Conservation (phyloP, 225 moss, liverwort and hornwort species). For the Sphagnum tenellum region DNA sequence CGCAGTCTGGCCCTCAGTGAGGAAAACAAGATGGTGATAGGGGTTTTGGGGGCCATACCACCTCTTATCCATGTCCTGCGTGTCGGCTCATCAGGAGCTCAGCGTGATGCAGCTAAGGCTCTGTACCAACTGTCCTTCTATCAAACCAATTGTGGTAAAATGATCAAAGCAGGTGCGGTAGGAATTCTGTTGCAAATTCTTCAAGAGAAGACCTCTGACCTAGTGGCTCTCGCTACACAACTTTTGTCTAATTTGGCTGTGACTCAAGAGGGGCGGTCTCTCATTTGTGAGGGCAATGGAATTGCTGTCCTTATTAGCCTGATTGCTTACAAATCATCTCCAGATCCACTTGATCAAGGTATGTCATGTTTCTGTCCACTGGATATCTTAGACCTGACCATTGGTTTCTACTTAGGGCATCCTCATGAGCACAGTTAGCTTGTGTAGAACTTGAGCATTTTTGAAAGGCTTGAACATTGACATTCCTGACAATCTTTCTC, state of each 20-base stretch:
- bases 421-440: no score
- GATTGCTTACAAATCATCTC: conserved; percentile 23
- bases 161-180: conserved; percentile 74
- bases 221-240: conserved; percentile 62
- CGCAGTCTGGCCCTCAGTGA: conserved; percentile 85
- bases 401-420: no score
- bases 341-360: conserved; percentile 16
- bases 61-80: conserved; percentile 70
- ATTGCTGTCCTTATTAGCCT: conserved; percentile 61
- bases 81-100: conserved; percentile 38
- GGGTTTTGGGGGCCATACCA: conserved; percentile 89
- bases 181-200: conserved; percentile 61
- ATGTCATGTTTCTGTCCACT: not conserved
- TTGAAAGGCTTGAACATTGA: no score
- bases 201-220: conserved; percentile 47
- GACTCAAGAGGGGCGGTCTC: conserved; percentile 66
- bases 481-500: no score
- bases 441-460: no score
- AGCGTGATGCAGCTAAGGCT: conserved; percentile 89
- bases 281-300: conserved; percentile 60
- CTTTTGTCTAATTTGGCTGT: conserved; percentile 72
- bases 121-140: conserved; percentile 80
- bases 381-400: no score
- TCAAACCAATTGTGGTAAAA: conserved; percentile 76
- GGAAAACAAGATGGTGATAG: conserved; percentile 90